Percentiles rank a stretch among this genome's conserved stretches.
Conservation (phyloP, 208 protist genomes). For the Trypanosoma mega region DNA sequence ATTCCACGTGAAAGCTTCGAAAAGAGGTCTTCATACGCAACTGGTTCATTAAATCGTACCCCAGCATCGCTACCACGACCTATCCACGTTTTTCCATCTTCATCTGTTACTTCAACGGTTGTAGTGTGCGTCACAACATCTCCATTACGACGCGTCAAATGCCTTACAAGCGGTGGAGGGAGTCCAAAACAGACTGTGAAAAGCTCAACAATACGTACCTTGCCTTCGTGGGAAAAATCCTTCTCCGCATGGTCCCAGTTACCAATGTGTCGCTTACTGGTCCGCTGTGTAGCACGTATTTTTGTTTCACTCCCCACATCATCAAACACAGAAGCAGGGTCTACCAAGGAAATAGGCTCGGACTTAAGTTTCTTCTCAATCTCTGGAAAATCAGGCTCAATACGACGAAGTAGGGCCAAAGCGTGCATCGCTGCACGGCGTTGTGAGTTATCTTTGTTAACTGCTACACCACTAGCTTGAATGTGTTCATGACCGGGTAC, state of each 20-base stretch:
- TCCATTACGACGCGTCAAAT: constrained; percentile 31
- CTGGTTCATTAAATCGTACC: constrained; percentile 30
- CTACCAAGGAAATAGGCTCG: constrained; percentile 12
- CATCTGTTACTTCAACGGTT: constrained; percentile 35
- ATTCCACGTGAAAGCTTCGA: constrained; percentile 30
- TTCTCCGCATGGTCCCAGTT: constrained; percentile 28
- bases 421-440: constrained; percentile 79
- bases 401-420: constrained; percentile 56
- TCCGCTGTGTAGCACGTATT: constrained; percentile 1
- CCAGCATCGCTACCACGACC: constrained; percentile 26
- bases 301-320: neutral
- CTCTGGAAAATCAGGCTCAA: constrained; percentile 67
- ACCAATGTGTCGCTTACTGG: constrained; percentile 11
- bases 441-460: constrained; percentile 51
- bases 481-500: constrained; percentile 70
- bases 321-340: constrained; percentile 13
- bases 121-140: constrained; percentile 21
- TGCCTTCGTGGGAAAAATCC: constrained; percentile 51
- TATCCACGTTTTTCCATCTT: constrained; percentile 28
- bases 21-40: constrained; percentile 50
- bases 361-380: constrained; percentile 27
- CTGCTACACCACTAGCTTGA: constrained; percentile 57
- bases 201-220: constrained; percentile 57
- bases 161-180: constrained; percentile 27
- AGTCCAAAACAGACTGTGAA: constrained; percentile 68